Base-by-base conservation (phyloP, 306 rosid species). In the Biancaea sappan region DNA sequence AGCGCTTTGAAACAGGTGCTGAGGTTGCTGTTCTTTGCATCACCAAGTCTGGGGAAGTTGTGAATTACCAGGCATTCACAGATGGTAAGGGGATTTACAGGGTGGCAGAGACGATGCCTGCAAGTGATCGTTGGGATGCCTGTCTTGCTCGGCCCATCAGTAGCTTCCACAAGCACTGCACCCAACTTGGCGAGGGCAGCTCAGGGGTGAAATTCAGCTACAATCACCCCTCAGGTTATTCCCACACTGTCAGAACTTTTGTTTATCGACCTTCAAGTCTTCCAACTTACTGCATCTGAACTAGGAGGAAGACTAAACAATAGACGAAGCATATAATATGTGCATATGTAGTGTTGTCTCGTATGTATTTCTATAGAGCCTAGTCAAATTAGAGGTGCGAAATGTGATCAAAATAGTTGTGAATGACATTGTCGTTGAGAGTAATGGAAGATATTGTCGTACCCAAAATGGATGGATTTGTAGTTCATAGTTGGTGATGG, bases 11-110 rank as follows among this genome's bases (percentile, higher is more conserved):
- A 79, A 81, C 79, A 94, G 98, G 97, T 71, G 97, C 97, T 72
- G 97, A 91, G 83, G 96, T 94, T 77, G 98, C 96, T 67, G 98
- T 91, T 70, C 88, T 94, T 60, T 94, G 98, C 90, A 88, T 90
- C 71, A 94, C 95, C 53, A 94, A 90, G 72, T 89, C 97, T 0
- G 92, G 97, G 77, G 96, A 91, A 57, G 96, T 94, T 84, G 81
- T 94, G 66, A 91, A 91, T 62, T 94, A 91, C 73, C 97, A 94
- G 77, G 97, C 98, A 24, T 94, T 94, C 85, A 88, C 96, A 6
- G 80, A 94, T 64, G 77, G 84, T 0, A 94, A 75, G 76, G 98
- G 98, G 56, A 63, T 85, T 58, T 94, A 92, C 83, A 83, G 94
- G 0, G 96, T 94, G 47, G 97, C 97, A 0, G 97, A 94, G 84